Base-by-base conservation (phyloP, 257 asterid species). In the Penstemon davidsonii region DNA sequence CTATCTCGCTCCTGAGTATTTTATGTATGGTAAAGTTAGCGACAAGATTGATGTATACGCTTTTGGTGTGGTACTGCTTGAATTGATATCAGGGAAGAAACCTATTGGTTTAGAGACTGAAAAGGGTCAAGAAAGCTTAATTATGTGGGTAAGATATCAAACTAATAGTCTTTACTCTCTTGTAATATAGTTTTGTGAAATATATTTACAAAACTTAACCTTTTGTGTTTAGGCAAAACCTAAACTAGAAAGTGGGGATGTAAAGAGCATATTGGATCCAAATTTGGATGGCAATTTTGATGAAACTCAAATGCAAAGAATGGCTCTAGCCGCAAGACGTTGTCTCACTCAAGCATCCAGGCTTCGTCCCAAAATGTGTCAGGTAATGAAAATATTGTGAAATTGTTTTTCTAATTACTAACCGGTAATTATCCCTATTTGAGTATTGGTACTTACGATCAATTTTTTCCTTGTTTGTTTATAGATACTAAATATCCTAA, bases 1-100 rank as follows among this genome's bases (percentile, higher is more conserved):
- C 33, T 94, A 94, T 80, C 94, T 94, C 6, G 98, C 99, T 38
- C 99, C 99, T 0, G 99, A 94, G 79, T 94, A 94, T 74, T 91
- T 94, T 58, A 88, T 94, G 98, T 94, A 87, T 53, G 99, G 99
- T 4, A 88, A 89, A 84, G 87, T 94, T 19, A 94, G 99, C 13
- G 91, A 89, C 76, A 94, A 91, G 86, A 86, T 94, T 51, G 98
- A 94, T 65, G 94, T 94, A 11, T 94, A 87, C 69, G 95, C 99
- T 54, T 94, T 88, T 25, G 99, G 99, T 5, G 99, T 94, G 15
- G 96, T 94, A 68, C 86, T 94, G 19, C 83, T 94, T 44, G 99
- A 94, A 77, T 70, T 94, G 80, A 76, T 94, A 55, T 84, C 99
- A 0, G 99, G 99, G 49, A 88, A 87, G 85, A 85, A 79, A 64